phyloP scores from a whole-genome alignment of 2,329 filamentous ascomycete species.

The Cercospora brassicicola region DNA sequence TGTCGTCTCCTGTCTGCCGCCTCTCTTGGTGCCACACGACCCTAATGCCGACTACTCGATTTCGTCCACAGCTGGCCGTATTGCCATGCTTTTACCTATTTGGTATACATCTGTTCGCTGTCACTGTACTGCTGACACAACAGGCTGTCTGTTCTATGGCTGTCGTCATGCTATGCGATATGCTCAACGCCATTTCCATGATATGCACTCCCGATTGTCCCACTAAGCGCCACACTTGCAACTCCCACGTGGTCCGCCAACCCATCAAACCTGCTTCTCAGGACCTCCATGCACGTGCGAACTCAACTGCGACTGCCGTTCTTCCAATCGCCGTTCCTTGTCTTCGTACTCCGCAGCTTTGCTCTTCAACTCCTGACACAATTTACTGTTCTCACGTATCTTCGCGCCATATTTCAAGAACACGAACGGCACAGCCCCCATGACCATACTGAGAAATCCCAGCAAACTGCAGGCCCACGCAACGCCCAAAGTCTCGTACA shows the following conservation, averaged over 20 bases:
- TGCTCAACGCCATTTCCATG: neutral
- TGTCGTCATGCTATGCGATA: neutral
- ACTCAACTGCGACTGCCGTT: slow-evolving; percentile 11
- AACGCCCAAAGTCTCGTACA: slow-evolving; percentile 69
- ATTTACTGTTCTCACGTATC: slow-evolving; percentile 60
- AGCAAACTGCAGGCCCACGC: slow-evolving; percentile 63
- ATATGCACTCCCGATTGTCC: neutral
- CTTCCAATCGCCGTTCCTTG: slow-evolving; percentile 18
- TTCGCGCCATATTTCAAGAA: slow-evolving; percentile 57
- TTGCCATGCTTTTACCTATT: neutral
- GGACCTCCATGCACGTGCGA: slow-evolving; percentile 13
- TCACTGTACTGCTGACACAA: neutral
- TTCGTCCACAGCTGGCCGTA: neutral
- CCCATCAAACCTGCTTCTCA: slow-evolving; percentile 28
- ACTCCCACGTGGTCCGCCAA: neutral
- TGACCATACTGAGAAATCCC: slow-evolving; percentile 50
- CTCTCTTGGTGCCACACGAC: neutral
- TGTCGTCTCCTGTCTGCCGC: neutral
- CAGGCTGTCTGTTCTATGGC: neutral
- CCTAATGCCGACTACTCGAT: neutral
- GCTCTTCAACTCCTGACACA: slow-evolving; percentile 61
- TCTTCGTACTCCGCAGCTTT: slow-evolving; percentile 44
- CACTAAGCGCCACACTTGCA: neutral
- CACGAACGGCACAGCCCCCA: slow-evolving; percentile 59
- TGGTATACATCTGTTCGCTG: neutral